Conservation (phyloP, 2,329 filamentous ascomycete species). For the Hortaea sp. region DNA sequence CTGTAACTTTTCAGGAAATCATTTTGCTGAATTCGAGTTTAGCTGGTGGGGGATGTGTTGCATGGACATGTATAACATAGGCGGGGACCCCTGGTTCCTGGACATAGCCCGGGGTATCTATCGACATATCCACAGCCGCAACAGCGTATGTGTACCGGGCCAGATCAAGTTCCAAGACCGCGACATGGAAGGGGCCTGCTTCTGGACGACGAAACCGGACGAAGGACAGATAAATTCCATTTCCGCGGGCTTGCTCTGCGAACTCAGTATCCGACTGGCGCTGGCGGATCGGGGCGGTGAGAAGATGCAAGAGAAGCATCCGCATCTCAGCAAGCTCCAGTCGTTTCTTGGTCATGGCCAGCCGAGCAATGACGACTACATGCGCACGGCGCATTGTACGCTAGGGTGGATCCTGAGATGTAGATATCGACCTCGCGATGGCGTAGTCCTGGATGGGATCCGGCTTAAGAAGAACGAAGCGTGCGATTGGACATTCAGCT, state of each 20-base stretch:
- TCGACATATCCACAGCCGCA: constrained; percentile 9
- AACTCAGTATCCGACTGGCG: constrained; percentile 16
- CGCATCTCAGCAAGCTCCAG: constrained; percentile 6
- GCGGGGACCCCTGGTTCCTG: constrained; percentile 14
- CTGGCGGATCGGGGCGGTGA: constrained; percentile 1
- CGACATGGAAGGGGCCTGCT: constrained; percentile 18
- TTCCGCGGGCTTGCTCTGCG: constrained; percentile 15
- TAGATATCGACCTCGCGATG: constrained; percentile 15
- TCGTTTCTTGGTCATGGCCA: background rate
- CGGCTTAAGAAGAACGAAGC: constrained; percentile 12
- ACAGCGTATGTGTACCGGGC: constrained; percentile 10
- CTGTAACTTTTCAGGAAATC: background rate
- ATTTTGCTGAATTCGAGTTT: background rate
- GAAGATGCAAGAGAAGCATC: constrained; percentile 3
- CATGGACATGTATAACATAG: constrained; percentile 14
- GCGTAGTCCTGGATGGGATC: constrained; percentile 18
- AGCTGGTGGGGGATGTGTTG: constrained; percentile 18
- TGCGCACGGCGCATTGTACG: constrained; percentile 14
- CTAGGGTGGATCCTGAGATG: constrained; percentile 19
- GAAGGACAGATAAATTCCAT: constrained; percentile 14
- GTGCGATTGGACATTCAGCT: constrained; percentile 20
- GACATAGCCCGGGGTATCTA: constrained; percentile 13
- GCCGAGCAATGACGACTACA: constrained; percentile 6
- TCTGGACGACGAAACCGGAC: constrained; percentile 12
- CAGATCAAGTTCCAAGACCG: constrained; percentile 9